phyloP scores from a whole-genome alignment of 176 grass and related monocot species.

The Triticum dicoccoides region DNA sequence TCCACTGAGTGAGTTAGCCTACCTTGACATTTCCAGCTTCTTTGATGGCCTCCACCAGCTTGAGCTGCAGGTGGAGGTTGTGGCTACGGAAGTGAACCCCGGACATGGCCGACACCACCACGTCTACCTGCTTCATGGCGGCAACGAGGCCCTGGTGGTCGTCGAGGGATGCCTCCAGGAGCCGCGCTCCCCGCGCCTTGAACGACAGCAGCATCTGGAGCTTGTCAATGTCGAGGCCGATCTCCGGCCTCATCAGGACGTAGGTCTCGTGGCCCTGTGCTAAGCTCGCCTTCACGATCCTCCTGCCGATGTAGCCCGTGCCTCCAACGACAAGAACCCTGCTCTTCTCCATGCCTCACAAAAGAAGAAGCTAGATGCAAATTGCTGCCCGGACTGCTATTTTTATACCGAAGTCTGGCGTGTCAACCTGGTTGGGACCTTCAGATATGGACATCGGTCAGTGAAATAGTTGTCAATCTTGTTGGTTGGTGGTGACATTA shows the following conservation, averaged over 20 bases:
- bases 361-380: neutral
- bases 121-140: slow-evolving; percentile 57
- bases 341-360: neutral
- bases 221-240: slow-evolving; percentile 37
- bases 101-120: slow-evolving; percentile 53
- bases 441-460: neutral
- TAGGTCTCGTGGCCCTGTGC: slow-evolving; percentile 44
- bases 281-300: slow-evolving; percentile 45
- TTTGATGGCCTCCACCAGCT: slow-evolving; percentile 67
- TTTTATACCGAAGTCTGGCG: neutral
- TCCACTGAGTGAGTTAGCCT: neutral
- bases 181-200: no score
- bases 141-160: slow-evolving; percentile 43
- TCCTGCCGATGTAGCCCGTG: slow-evolving; percentile 37
- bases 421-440: neutral
- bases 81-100: slow-evolving; percentile 9
- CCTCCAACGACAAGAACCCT: slow-evolving; percentile 41
- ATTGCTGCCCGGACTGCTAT: neutral
- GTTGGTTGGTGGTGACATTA: neutral
- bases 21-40: slow-evolving; percentile 70
- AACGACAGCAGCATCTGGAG: no score
- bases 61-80: slow-evolving; percentile 39
- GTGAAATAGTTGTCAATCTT: neutral
- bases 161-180: slow-evolving; percentile 38
- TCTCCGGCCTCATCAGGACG: slow-evolving; percentile 50